A percentile compares a stretch with the other conserved stretches of the same genome.
These are phyloP conservation scores for Kitagawia praeruptora DNA, from an alignment of 129 eudicot genomes.

Conservation along the genomic window DNA sequence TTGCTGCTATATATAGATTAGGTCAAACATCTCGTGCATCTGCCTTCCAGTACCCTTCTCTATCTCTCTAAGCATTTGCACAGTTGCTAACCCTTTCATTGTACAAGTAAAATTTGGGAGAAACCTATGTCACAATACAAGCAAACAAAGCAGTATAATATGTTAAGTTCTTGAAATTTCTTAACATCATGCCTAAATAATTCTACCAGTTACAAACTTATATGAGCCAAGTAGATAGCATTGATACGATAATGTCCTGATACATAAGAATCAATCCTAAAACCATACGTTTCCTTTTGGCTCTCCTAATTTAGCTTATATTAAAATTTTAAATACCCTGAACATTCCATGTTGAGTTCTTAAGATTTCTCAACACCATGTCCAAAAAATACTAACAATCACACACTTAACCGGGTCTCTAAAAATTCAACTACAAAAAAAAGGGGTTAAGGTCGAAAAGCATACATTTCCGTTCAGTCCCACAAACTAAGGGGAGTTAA, in stretches of 20 bases:
- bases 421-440: background rate
- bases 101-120: background rate
- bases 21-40: too few species aligned
- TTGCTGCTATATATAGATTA: too few species aligned
- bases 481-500: constrained; percentile 80
- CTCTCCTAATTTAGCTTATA: background rate
- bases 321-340: background rate
- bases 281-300: background rate
- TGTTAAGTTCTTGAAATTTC: background rate
- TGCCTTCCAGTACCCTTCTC: too few species aligned
- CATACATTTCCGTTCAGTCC: constrained; percentile 81
- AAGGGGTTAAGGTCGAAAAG: background rate
- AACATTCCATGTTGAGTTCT: background rate
- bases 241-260: background rate
- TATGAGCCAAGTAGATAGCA: background rate
- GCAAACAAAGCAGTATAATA: background rate
- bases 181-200: background rate
- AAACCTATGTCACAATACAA: background rate
- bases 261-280: background rate
- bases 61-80: too few species aligned
- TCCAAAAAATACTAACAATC: background rate
- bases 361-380: background rate
- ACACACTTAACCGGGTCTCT: background rate
- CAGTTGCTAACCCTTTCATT: background rate
- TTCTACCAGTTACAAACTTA: background rate